Conservation (phyloP, 305 asterid genomes). For the Fraxinus albicans region DNA sequence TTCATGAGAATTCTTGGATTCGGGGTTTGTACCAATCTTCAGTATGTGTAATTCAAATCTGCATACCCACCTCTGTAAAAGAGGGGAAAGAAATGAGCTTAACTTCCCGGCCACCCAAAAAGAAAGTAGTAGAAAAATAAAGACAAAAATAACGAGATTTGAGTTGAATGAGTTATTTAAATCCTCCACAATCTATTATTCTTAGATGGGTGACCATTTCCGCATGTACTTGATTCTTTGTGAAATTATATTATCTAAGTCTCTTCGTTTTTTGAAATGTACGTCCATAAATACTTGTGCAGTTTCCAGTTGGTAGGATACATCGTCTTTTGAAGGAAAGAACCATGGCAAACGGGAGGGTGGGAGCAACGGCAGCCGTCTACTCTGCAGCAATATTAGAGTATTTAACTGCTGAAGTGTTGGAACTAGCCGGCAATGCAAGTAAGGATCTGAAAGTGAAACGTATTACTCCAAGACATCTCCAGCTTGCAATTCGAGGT, state of each 20-base stretch:
- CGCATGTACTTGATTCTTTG: neutral
- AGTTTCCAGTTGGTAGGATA: constrained; percentile 1
- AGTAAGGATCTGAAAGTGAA: neutral
- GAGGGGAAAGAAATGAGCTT: neutral
- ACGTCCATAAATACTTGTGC: neutral
- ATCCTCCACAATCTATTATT: neutral
- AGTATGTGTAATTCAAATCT: neutral
- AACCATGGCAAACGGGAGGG: neutral
- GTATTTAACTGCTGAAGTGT: neutral
- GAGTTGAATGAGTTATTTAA: neutral
- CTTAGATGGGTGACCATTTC: neutral
- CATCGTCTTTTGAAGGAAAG: neutral
- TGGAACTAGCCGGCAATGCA: neutral
- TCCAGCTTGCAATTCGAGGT: neutral
- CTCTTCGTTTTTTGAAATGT: neutral
- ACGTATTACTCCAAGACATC: neutral
- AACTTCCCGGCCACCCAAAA: neutral
- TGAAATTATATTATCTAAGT: neutral
- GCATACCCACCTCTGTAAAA: neutral
- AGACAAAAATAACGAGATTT: neutral
- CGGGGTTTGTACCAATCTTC: neutral
- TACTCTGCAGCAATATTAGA: neutral
- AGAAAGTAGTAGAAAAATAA: neutral
- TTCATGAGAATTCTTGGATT: neutral
- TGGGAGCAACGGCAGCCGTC: neutral